Evolutionary conservation across 148 eudicot genomes (phyloP).

Genomic region (Amaranthus palmeri): DNA sequence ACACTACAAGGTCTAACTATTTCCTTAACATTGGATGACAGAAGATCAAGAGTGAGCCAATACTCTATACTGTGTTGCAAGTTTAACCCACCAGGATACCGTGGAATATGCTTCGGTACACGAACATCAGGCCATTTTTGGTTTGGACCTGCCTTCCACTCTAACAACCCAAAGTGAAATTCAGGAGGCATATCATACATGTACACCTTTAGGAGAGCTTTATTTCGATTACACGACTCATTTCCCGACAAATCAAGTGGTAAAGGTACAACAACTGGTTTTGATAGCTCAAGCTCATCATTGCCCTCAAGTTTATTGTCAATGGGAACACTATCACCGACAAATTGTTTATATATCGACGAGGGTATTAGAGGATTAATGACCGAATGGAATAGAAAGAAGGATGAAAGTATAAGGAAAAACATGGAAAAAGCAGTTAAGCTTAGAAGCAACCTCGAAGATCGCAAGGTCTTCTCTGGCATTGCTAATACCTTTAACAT

Average conservation of each 20-base stretch:
- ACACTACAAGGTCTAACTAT: constrained; percentile 63
- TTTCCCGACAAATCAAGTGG: constrained; percentile 11
- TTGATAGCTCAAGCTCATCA: constrained; percentile 4
- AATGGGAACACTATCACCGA: constrained; percentile 31
- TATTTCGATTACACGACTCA: constrained; percentile 30
- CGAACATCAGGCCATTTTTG: constrained; percentile 73
- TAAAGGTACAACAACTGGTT: constrained; percentile 4
- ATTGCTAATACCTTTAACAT: constrained; percentile 24
- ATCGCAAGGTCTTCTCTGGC: constrained; percentile 47
- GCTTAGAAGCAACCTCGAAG: constrained; percentile 48
- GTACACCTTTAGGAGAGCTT: constrained; percentile 62
- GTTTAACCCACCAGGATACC: constrained; percentile 91
- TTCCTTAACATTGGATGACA: constrained; percentile 48
- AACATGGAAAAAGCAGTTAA: constrained; percentile 43
- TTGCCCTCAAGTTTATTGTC: constrained; percentile 14
- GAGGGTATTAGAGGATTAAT: constrained; percentile 39
- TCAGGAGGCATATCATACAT: constrained; percentile 82
- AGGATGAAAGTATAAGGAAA: constrained; percentile 48
- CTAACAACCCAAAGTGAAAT: constrained; percentile 85
- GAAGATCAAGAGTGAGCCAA: constrained; percentile 97
- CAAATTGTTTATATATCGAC: constrained; percentile 40
- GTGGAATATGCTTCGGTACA: constrained; percentile 43
- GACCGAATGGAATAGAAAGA: constrained; percentile 49
- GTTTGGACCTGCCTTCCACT: constrained; percentile 50
- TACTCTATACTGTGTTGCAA: constrained; percentile 91